These are phyloP conservation scores for Aeschynomene evenia DNA, from an alignment of 306 rosid species.

Conservation along the genomic window DNA sequence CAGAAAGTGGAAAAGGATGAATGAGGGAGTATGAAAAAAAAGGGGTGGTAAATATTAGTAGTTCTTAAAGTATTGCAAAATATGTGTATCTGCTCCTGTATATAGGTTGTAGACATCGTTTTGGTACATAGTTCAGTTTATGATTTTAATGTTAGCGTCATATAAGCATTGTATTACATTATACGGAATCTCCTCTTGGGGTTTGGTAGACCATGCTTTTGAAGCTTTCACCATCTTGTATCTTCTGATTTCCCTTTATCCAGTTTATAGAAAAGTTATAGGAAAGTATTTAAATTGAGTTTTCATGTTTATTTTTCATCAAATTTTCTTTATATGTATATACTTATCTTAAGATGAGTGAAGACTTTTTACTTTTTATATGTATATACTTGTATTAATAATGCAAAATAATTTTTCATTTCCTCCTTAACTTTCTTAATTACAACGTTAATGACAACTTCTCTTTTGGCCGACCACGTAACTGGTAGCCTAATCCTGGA, in stretches of 20 bases:
- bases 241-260: neutral
- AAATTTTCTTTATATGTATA: too few species aligned
- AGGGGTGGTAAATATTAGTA: conserved; percentile 30
- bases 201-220: neutral
- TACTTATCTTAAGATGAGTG: too few species aligned
- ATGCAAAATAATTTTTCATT: too few species aligned
- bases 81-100: conserved; percentile 29
- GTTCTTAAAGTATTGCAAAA: conserved; percentile 12
- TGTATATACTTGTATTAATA: too few species aligned
- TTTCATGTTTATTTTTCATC: too few species aligned
- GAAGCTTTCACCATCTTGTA: conserved; percentile 19
- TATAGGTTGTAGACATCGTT: conserved; percentile 19
- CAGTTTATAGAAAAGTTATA: neutral
- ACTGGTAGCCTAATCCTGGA: too few species aligned
- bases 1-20: conserved; percentile 10
- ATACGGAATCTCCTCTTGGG: neutral
- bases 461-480: too few species aligned
- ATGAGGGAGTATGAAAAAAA: neutral
- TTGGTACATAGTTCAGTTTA: conserved; percentile 7
- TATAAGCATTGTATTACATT: conserved; percentile 8
- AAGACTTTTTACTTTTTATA: too few species aligned
- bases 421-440: too few species aligned
- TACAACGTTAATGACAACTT: too few species aligned
- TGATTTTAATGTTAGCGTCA: neutral
- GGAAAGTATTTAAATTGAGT: neutral